Conservation (phyloP, 352 stramenopile genomes). For the Phytophthora syringae region DNA sequence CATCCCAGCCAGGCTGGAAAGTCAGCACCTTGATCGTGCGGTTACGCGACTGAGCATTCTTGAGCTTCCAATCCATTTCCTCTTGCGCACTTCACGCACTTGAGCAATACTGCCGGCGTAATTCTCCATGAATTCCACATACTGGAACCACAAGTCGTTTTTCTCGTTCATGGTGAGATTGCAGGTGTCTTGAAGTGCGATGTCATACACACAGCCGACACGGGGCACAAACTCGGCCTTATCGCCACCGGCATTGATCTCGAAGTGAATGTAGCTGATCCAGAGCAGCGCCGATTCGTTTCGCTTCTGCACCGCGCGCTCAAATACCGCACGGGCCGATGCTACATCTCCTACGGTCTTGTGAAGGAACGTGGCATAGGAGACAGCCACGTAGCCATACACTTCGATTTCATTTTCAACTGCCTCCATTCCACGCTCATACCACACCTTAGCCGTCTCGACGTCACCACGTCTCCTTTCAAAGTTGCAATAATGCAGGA, state of each 20-base stretch:
- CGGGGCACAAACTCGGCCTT: slow-evolving; percentile 43
- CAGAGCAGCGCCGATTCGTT: slow-evolving; percentile 62
- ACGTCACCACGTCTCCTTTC: slow-evolving; percentile 63
- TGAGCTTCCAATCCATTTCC: slow-evolving; percentile 74
- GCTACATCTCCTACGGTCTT: slow-evolving; percentile 49
- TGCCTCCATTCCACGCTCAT: slow-evolving; percentile 56
- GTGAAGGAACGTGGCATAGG: slow-evolving; percentile 67
- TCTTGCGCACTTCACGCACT: slow-evolving; percentile 59
- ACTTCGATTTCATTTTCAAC: slow-evolving; percentile 49
- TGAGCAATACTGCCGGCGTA: slow-evolving; percentile 47
- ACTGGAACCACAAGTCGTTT: slow-evolving; percentile 84
- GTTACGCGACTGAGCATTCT: slow-evolving; percentile 62
- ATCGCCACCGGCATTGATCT: slow-evolving; percentile 40
- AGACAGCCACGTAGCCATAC: slow-evolving; percentile 55
- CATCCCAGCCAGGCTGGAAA: slow-evolving; percentile 41
- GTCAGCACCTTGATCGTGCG: slow-evolving; percentile 61
- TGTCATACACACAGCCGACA: slow-evolving; percentile 54
- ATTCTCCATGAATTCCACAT: slow-evolving; percentile 76
- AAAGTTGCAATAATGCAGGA: slow-evolving; percentile 75
- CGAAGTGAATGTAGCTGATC: slow-evolving; percentile 77
- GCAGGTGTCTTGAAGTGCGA: slow-evolving; percentile 56
- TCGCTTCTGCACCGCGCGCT: slow-evolving; percentile 50
- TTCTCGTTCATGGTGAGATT: slow-evolving; percentile 73
- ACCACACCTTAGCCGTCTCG: slow-evolving; percentile 58
- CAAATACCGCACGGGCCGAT: slow-evolving; percentile 50